Conservation (phyloP, 176 grass and related monocot species). For the Musa schizocarpa region DNA sequence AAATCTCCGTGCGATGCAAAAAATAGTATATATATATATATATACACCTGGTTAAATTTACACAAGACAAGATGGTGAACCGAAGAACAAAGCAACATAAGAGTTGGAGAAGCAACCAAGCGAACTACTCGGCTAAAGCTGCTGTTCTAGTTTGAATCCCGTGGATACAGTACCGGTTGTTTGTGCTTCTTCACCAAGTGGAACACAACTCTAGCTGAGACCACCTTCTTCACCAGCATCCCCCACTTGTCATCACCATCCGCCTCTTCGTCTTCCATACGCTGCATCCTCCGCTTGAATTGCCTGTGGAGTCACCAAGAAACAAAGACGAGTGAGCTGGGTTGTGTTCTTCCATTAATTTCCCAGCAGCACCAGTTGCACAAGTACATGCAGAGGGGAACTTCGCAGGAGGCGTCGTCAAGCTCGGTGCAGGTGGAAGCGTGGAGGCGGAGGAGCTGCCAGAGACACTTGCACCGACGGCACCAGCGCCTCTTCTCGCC, state of each 20-base stretch:
- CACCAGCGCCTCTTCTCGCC: conserved; percentile 30
- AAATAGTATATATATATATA: no score
- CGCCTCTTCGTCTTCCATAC: neutral
- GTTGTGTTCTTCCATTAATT: neutral
- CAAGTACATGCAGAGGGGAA: conserved; percentile 62
- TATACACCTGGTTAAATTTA: no score
- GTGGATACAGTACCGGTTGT: neutral
- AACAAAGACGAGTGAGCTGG: neutral
- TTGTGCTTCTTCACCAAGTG: neutral
- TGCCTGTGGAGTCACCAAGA: neutral
- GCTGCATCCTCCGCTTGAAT: neutral
- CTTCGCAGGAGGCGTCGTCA: conserved; percentile 31
- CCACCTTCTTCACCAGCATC: neutral
- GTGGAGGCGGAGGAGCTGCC: conserved; percentile 82
- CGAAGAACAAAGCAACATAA: no score
- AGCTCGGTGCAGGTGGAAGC: conserved; percentile 42
- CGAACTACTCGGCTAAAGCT: neutral
- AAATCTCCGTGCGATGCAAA: no score
- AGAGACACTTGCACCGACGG: conserved; percentile 60
- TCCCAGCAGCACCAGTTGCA: neutral
- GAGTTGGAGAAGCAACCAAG: no score
- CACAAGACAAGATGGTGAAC: no score
- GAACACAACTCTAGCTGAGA: neutral
- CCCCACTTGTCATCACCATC: neutral
- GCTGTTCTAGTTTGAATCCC: neutral